Evolutionary conservation across 2,329 filamentous ascomycete species (phyloP).

Genomic region (Cordyceps cateniannulata): DNA sequence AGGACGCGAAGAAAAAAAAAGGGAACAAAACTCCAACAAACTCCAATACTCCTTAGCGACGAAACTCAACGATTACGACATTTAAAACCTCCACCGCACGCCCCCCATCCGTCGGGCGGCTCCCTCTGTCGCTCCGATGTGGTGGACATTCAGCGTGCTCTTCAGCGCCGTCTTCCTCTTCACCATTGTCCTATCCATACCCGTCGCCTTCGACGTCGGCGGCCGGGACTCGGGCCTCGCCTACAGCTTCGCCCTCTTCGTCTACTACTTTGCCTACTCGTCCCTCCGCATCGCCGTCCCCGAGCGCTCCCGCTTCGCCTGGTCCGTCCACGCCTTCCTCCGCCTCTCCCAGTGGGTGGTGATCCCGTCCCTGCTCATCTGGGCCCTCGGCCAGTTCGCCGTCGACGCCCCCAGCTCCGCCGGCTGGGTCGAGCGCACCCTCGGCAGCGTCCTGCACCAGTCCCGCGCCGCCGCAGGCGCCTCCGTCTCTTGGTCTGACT

Average conservation of each 20-base stretch:
- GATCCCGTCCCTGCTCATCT: slow-evolving; percentile 81
- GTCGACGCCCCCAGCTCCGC: slow-evolving; percentile 67
- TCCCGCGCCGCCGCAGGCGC: slow-evolving; percentile 33
- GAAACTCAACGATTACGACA: not conserved
- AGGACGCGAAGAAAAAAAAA: not conserved
- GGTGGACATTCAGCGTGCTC: slow-evolving; percentile 70
- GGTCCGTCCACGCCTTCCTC: slow-evolving; percentile 61
- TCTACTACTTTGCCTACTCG: slow-evolving; percentile 88
- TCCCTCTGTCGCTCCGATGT: slow-evolving; percentile 53
- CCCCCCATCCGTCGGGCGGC: slow-evolving; percentile 2
- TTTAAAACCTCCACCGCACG: not conserved
- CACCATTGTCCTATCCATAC: slow-evolving; percentile 90
- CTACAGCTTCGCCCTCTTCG: slow-evolving; percentile 82
- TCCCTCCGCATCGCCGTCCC: slow-evolving; percentile 73
- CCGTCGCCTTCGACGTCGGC: slow-evolving; percentile 95
- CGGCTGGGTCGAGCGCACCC: slow-evolving; percentile 77
- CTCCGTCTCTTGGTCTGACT: slow-evolving; percentile 62
- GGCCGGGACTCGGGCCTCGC: slow-evolving; percentile 89
- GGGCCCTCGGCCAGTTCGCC: slow-evolving; percentile 91
- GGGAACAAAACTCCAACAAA: too few relatives aligned
- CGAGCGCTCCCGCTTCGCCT: slow-evolving; percentile 68
- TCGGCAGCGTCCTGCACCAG: slow-evolving; percentile 57
- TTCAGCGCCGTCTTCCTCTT: slow-evolving; percentile 82
- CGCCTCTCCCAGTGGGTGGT: slow-evolving; percentile 79
- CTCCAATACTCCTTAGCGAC: not conserved